Evolutionary conservation across 2,329 filamentous ascomycete species (phyloP).

Genomic region (Peltaster fructicola): DNA sequence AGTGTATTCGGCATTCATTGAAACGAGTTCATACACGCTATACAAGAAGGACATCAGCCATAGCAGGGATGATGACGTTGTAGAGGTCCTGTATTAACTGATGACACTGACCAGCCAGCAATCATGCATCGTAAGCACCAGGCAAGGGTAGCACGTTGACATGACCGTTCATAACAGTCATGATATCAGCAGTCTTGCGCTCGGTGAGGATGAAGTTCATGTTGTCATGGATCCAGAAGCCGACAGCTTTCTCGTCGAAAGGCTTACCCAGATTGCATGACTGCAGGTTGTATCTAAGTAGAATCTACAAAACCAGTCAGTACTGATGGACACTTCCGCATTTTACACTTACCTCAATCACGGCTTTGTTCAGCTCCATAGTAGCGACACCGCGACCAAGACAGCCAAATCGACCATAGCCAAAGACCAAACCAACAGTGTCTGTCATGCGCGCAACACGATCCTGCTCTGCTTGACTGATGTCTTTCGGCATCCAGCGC

Average conservation of each 20-base stretch:
- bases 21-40: no score
- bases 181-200: conserved; percentile 8
- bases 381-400: conserved; percentile 20
- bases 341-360: conserved; percentile 17
- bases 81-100: conserved; percentile 2
- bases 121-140: conserved; percentile 6
- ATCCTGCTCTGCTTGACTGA: conserved; percentile 12
- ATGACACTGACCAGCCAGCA: conserved; percentile 1
- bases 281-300: conserved; percentile 21
- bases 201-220: conserved; percentile 22
- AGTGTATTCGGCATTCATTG: no score
- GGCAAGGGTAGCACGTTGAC: no score
- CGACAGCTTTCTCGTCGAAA: conserved; percentile 20
- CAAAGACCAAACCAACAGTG: conserved; percentile 19
- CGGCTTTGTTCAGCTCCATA: conserved; percentile 23
- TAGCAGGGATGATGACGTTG: no score
- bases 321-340: not conserved
- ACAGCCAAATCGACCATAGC: conserved; percentile 21
- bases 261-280: conserved; percentile 20
- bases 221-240: conserved; percentile 21
- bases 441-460: conserved; percentile 19
- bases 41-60: no score
- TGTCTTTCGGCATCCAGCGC: conserved; percentile 18
- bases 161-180: no score
- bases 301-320: conserved; percentile 10